phyloP scores from a whole-genome alignment of 257 asterid genomes.

The Capsicum rhomboideum region DNA sequence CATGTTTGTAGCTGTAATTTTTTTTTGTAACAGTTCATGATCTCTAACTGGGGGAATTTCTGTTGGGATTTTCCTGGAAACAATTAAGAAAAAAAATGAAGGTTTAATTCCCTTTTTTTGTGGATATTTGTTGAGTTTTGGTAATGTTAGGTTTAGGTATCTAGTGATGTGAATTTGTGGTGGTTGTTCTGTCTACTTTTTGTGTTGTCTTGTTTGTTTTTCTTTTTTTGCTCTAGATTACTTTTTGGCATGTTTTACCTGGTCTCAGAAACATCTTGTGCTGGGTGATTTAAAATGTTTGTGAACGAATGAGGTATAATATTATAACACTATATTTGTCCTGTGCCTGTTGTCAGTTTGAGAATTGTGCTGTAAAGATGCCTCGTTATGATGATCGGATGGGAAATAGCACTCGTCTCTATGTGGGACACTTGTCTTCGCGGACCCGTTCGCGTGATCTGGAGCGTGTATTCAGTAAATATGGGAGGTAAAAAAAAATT shows the following conservation, averaged over 20 bases:
- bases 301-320: background rate
- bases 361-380: constrained; percentile 43
- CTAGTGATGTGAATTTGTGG: background rate
- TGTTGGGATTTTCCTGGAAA: background rate
- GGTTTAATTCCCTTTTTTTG: too few species aligned
- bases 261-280: background rate
- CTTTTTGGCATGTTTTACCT: background rate
- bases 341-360: background rate
- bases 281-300: background rate
- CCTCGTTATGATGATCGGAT: constrained; percentile 86
- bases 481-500: constrained; percentile 93
- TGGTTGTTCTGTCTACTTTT: background rate
- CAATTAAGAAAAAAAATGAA: background rate
- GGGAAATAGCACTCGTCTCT: constrained; percentile 75
- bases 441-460: constrained; percentile 88
- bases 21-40: too few species aligned
- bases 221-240: too few species aligned
- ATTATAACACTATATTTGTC: background rate
- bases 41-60: too few species aligned
- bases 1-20: background rate
- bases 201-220: background rate
- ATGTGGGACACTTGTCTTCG: constrained; percentile 94
- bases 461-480: constrained; percentile 80
- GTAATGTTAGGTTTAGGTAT: background rate
- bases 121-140: background rate